A percentile compares a stretch with the other conserved stretches of the same genome.
phyloP scores from a whole-genome alignment of 1,139 yeast species.

The Taphrina betulina region DNA sequence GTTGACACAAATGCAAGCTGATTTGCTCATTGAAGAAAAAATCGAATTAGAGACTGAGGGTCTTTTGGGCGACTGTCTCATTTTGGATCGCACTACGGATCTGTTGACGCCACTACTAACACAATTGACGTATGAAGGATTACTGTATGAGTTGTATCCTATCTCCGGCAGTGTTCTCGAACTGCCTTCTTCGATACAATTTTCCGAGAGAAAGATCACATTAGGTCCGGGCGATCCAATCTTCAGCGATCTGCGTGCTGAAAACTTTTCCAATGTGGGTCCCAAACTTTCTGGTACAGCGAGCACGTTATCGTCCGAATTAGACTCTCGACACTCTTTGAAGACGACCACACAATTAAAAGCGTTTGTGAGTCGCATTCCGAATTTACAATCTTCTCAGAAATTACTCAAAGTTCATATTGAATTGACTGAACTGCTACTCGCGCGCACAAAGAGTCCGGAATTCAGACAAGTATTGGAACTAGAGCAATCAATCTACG shows the following conservation, averaged over 20 bases:
- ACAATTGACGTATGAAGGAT: conserved; percentile 79
- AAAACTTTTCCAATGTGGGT: conserved; percentile 81
- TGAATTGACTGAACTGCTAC: conserved; percentile 64
- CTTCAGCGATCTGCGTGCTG: conserved; percentile 56
- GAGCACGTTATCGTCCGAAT: conserved; percentile 64
- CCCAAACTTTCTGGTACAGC: conserved; percentile 69
- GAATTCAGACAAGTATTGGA: conserved; percentile 60
- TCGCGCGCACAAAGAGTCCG: conserved; percentile 54
- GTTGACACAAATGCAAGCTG: conserved; percentile 40
- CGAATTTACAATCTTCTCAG: conserved; percentile 66
- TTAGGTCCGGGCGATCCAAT: conserved; percentile 47
- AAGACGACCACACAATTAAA: conserved; percentile 66
- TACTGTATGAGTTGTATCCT: conserved; percentile 69
- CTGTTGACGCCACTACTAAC: conserved; percentile 66
- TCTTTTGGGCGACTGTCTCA: conserved; percentile 54
- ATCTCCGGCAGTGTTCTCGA: conserved; percentile 52
- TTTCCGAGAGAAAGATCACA: conserved; percentile 43
- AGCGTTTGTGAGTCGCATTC: conserved; percentile 67
- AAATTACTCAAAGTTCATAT: conserved; percentile 70
- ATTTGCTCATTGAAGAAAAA: conserved; percentile 35
- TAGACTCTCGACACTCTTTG: conserved; percentile 61
- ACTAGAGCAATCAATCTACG: conserved; percentile 71
- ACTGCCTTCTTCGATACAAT: conserved; percentile 43
- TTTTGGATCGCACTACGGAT: conserved; percentile 77
- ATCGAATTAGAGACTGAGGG: conserved; percentile 31